A percentile compares a stretch with the other conserved stretches of the same genome.
Evolutionary conservation across 2,329 filamentous ascomycete species (phyloP).

Genomic region (Aspergillus puulaauensis): DNA sequence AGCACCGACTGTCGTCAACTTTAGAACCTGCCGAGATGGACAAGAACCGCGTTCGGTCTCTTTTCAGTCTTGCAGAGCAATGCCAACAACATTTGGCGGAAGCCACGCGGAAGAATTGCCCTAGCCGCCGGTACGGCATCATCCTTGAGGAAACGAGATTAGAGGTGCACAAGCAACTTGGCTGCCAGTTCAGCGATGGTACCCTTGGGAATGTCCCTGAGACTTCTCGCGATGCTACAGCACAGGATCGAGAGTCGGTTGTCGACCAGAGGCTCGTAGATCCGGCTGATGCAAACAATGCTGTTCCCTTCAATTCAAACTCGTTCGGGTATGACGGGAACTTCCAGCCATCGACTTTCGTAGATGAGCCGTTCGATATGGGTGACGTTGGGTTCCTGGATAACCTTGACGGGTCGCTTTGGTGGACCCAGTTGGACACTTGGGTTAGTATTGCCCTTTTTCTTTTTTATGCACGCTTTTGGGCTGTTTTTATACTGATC

Average conservation of each 20-base stretch:
- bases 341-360: constrained; percentile 21
- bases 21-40: constrained; percentile 17
- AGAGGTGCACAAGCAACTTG: constrained; percentile 41
- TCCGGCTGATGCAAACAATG: neutral
- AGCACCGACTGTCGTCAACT: constrained; percentile 27
- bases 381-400: constrained; percentile 32
- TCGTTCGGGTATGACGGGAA: constrained; percentile 17
- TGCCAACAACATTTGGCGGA: constrained; percentile 48
- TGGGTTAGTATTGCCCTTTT: constrained; percentile 28
- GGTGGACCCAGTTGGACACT: constrained; percentile 41
- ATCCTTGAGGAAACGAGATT: constrained; percentile 48
- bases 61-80: constrained; percentile 46
- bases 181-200: constrained; percentile 13
- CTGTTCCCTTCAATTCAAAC: constrained; percentile 14
- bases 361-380: constrained; percentile 18
- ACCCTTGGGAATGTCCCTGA: neutral
- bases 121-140: constrained; percentile 49
- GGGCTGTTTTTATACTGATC: constrained; percentile 6
- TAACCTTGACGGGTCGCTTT: constrained; percentile 37
- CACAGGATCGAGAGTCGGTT: neutral
- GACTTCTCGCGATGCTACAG: neutral
- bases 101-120: constrained; percentile 48
- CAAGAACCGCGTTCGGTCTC: constrained; percentile 24
- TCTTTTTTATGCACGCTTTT: neutral
- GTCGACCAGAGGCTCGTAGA: constrained; percentile 8